phyloP scores from a whole-genome alignment of 2,329 filamentous ascomycete species.

The Monosporascus sp. region DNA sequence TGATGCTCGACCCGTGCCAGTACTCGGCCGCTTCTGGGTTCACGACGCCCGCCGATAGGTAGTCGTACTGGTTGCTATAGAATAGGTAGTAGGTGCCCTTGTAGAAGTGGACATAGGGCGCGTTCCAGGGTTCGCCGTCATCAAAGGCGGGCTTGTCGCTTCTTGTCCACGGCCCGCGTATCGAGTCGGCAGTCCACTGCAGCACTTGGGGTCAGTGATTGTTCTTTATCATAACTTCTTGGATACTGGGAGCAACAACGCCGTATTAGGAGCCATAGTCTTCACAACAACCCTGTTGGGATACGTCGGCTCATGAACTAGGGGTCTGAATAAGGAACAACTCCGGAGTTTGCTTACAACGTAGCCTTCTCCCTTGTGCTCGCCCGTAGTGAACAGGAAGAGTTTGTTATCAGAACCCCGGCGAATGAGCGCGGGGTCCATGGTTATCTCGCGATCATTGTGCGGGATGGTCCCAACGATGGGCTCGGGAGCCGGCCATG shows the following conservation, averaged over 20 bases:
- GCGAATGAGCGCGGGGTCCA: constrained; percentile 16
- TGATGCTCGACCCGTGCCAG: constrained; percentile 11
- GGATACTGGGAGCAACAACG: too few species aligned
- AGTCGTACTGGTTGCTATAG: constrained; percentile 18
- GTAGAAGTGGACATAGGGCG: constrained; percentile 10
- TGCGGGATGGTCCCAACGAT: constrained; percentile 17
- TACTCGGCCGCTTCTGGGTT: constrained; percentile 9
- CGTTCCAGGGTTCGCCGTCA: constrained; percentile 13
- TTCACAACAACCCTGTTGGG: too few species aligned
- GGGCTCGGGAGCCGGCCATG: constrained; percentile 12
- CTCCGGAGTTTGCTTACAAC: neutral
- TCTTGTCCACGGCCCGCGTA: constrained; percentile 18
- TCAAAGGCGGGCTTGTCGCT: constrained; percentile 5
- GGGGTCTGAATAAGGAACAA: too few species aligned
- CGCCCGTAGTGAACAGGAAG: constrained; percentile 17
- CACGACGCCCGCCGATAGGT: constrained; percentile 9
- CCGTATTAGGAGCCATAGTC: too few species aligned
- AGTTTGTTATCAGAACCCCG: constrained; percentile 16
- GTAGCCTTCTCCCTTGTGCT: constrained; percentile 9
- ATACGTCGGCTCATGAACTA: too few species aligned
- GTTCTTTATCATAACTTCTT: too few species aligned
- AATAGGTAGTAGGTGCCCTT: constrained; percentile 17
- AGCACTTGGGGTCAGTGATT: too few species aligned
- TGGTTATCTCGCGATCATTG: constrained; percentile 13
- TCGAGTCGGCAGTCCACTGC: constrained; percentile 14